Percentiles rank a stretch among this genome's conserved stretches.
Conservation (phyloP, 768 basidiomycete species). For the Cystobasidium onofrii region DNA sequence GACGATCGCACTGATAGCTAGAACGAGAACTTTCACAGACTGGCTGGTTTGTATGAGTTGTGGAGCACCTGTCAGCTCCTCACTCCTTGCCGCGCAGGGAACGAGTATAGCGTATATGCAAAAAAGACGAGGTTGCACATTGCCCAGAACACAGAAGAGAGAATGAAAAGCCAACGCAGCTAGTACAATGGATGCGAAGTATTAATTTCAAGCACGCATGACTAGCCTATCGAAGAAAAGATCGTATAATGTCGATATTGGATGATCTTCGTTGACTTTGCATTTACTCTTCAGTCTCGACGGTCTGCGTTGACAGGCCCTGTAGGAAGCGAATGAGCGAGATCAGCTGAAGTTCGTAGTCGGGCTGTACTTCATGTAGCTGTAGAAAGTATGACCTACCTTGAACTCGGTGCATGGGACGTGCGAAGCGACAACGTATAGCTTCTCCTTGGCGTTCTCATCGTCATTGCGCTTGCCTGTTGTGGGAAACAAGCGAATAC, state of each 20-base stretch:
- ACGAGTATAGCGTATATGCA: not conserved
- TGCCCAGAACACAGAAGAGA: not conserved
- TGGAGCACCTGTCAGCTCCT: no score
- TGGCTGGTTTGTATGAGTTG: no score
- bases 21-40: no score
- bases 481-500: not conserved
- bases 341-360: not conserved
- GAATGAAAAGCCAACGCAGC: not conserved
- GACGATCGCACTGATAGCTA: no score
- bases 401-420: constrained; percentile 64
- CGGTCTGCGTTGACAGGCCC: constrained; percentile 32
- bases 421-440: constrained; percentile 80
- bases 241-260: not conserved
- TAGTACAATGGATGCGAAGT: constrained; percentile 2
- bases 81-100: no score
- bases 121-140: not conserved
- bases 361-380: constrained; percentile 27
- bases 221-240: no score
- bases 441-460: constrained; percentile 96
- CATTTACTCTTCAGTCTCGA: constrained; percentile 40
- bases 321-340: constrained; percentile 12
- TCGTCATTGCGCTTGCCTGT: constrained; percentile 98
- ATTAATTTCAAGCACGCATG: no score
- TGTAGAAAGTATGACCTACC: constrained; percentile 50
- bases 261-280: not conserved